These are phyloP conservation scores for Colletotrichum sp. DNA, from an alignment of 2,329 filamentous ascomycete genomes.

Conservation along the genomic window DNA sequence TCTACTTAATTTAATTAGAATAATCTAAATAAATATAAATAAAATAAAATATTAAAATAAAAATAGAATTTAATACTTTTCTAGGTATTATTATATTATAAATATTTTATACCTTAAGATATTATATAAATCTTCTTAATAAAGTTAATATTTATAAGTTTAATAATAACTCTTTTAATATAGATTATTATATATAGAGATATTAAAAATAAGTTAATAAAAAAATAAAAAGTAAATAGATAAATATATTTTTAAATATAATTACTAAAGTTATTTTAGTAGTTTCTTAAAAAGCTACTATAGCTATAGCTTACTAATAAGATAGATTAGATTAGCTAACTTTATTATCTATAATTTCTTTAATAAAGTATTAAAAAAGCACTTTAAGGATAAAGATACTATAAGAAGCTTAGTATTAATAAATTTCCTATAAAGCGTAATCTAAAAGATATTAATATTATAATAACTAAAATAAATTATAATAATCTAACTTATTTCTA, in stretches of 20 bases:
- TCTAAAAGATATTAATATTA: not conserved
- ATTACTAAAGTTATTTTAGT: not conserved
- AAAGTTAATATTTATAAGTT: too few species aligned
- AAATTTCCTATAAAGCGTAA: not conserved
- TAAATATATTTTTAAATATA: not conserved
- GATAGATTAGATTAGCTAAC: not conserved
- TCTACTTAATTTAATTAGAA: not conserved
- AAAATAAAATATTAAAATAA: not conserved
- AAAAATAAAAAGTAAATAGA: not conserved
- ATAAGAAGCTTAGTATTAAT: not conserved
- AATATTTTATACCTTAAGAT: not conserved
- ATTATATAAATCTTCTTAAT: too few species aligned
- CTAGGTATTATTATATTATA: not conserved
- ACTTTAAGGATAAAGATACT: not conserved
- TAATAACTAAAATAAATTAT: not conserved
- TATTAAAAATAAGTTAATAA: too few species aligned
- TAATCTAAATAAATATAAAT: not conserved
- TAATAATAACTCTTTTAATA: too few species aligned
- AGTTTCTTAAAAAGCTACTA: not conserved
- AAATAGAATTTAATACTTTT: not conserved
- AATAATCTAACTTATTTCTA: not conserved
- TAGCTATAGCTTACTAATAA: not conserved
- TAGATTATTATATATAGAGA: too few species aligned
- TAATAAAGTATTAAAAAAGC: not conserved
- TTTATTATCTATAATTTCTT: not conserved